Evolutionary conservation across 208 protist species (phyloP).

Genomic region (Entamoeba invadens): DNA sequence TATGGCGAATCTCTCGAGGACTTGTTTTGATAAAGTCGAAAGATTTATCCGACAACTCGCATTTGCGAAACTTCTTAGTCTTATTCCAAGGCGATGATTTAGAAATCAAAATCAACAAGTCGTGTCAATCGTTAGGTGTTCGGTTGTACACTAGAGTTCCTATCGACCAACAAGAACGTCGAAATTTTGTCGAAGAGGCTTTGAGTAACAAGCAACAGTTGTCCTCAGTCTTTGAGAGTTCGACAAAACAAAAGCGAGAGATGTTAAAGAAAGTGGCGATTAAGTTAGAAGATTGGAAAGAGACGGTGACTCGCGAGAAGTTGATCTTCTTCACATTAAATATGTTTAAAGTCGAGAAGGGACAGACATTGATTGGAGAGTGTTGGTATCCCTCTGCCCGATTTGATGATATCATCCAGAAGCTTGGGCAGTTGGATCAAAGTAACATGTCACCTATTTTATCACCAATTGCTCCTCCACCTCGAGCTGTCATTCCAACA

Average conservation of each 20-base stretch:
- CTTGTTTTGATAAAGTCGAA: neutral
- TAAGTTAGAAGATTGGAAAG: neutral
- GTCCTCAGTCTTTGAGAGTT: neutral
- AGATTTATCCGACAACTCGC: neutral
- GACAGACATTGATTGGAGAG: neutral
- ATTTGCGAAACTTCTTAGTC: neutral
- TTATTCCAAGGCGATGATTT: neutral
- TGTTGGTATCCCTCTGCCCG: neutral
- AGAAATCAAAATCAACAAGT: neutral
- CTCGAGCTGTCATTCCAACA: conserved; percentile 63
- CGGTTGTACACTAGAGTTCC: neutral
- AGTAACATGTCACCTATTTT: neutral
- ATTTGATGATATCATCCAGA: neutral
- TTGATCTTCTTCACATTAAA: neutral
- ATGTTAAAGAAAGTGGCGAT: neutral
- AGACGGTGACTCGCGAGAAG: neutral
- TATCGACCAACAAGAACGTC: neutral
- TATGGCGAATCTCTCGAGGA: neutral
- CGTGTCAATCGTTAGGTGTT: neutral
- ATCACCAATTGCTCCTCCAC: neutral
- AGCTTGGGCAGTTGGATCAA: neutral
- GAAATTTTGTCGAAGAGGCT: neutral
- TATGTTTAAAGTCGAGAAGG: neutral
- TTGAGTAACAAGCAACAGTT: neutral
- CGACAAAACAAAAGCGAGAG: neutral